Evolutionary conservation across 345 rosid species (phyloP), one percentile per base, ranked within the genome.

Genomic region (Hibiscus tridactylites): DNA sequence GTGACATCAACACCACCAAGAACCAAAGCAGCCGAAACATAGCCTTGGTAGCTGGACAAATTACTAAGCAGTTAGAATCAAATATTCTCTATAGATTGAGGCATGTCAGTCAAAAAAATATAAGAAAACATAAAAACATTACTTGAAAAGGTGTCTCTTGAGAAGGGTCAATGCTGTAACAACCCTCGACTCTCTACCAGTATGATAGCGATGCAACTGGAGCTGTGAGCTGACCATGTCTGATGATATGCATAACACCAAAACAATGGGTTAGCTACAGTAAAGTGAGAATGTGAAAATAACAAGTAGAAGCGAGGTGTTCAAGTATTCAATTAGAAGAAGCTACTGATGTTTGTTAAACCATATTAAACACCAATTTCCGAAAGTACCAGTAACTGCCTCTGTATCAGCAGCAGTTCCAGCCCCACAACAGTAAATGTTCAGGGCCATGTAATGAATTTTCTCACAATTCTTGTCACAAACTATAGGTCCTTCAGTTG

Each of bases 341-440:
- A 44, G 49, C 37, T 47, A 70, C 37, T 49, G 68, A 64, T 65
- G 42, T 66, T 33, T 10, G 7, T 49, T 58, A 26, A 42, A 17
- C 42, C 15, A 46, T 28, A 57, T 62, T 31, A 73, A 64, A 70
- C 26, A 66, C 31, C 31, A 70, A 70, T 70, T 57, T 24, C 15
- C 68, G 70, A 17, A 49, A 65, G 37, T 24, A 95, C 98, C 98
- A 63, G 99, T 95, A 44, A 92, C 99, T 53, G 98, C 97, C 85
- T 92, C 99, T 0, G 99, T 90, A 75, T 95, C 97, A 54, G 98
- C 99, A 70, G 97, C 98, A 60, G 94, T 89, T 83, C 98, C 99
- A 8, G 97, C 99, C 79, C 96, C 99, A 80, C 98, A 95, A 79
- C 99, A 95, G 61, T 90, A 95, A 63, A 92, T 90, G 81, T 95